Evolutionary conservation across 148 eudicot species (phyloP).

Genomic region (Fallopia convolvulus): DNA sequence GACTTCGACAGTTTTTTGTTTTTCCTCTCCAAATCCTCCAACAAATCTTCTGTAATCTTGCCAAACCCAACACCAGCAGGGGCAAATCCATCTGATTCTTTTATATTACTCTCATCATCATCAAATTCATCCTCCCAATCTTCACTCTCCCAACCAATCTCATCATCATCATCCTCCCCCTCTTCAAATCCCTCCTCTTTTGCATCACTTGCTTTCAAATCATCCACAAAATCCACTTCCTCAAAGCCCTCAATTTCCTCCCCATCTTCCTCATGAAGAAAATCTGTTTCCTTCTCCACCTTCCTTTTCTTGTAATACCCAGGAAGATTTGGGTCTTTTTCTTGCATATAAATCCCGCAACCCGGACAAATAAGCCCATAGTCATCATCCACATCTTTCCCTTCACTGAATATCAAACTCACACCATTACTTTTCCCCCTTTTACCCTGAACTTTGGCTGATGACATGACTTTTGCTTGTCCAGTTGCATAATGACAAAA

Average conservation of each 20-base stretch:
- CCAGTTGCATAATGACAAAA: slow-evolving; percentile 43
- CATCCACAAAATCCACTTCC: slow-evolving; percentile 26
- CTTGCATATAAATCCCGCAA: slow-evolving; percentile 98
- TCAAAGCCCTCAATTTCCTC: slow-evolving; percentile 17
- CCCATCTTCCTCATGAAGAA: slow-evolving; percentile 15
- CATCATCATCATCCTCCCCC: slow-evolving; percentile 33
- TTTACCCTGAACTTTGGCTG: slow-evolving; percentile 29
- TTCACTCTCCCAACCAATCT: slow-evolving; percentile 56
- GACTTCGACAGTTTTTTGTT: slow-evolving; percentile 57
- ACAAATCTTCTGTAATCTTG: slow-evolving; percentile 58
- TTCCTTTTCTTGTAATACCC: slow-evolving; percentile 67
- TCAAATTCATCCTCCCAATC: slow-evolving; percentile 57
- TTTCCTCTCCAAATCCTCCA: slow-evolving; percentile 34
- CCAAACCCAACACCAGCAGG: slow-evolving; percentile 88
- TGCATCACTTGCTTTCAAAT: slow-evolving; percentile 29
- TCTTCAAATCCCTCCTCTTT: slow-evolving; percentile 32
- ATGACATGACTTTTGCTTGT: slow-evolving; percentile 27
- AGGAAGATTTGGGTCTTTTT: slow-evolving; percentile 64
- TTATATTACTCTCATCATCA: slow-evolving; percentile 8
- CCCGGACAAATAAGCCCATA: slow-evolving; percentile 78
- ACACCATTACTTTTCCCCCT: slow-evolving; percentile 27
- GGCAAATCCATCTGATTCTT: slow-evolving; percentile 56
- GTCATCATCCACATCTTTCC: slow-evolving; percentile 77
- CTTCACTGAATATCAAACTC: slow-evolving; percentile 66
- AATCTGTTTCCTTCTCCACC: slow-evolving; percentile 23